Conservation (phyloP, 306 rosid species). For the Styphnolobium japonicum region DNA sequence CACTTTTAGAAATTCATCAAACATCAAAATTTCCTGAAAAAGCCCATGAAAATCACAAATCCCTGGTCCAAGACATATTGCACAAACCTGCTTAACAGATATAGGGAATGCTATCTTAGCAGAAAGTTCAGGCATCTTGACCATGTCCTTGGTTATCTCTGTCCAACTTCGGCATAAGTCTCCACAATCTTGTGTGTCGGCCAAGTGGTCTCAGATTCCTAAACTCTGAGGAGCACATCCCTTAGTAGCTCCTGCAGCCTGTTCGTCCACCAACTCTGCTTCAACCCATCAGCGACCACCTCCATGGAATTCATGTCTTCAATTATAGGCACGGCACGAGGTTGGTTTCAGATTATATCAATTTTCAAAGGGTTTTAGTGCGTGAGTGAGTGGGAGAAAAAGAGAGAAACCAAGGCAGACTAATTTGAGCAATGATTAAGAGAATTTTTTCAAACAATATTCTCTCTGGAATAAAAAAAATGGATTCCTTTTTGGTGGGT, state of each 20-base stretch:
- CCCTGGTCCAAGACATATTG: too few species aligned
- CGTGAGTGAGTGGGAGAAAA: not conserved
- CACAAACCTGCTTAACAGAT: constrained; percentile 75
- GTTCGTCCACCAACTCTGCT: constrained; percentile 61
- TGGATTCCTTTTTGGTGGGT: not conserved
- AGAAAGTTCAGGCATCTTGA: constrained; percentile 52
- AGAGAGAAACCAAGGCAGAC: too few species aligned
- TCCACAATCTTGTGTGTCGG: constrained; percentile 62
- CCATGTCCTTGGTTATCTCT: constrained; percentile 55
- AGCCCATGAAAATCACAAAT: too few species aligned
- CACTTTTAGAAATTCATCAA: not conserved
- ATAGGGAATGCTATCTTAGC: constrained; percentile 63
- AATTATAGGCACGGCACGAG: constrained; percentile 50
- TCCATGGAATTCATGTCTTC: constrained; percentile 33
- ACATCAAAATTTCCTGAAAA: not conserved
- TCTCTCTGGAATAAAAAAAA: too few species aligned
- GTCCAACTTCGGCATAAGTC: constrained; percentile 79
- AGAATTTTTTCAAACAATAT: too few species aligned
- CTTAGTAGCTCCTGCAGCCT: constrained; percentile 73
- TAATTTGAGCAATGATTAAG: not conserved
- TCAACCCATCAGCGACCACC: constrained; percentile 23
- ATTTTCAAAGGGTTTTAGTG: too few species aligned
- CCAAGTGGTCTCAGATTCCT: constrained; percentile 59
- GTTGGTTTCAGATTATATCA: not conserved
- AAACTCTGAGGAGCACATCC: constrained; percentile 57